These are phyloP conservation scores for Backusella macrospora DNA, from an alignment of 192 early-diverging fungal genomes.

Conservation along the genomic window DNA sequence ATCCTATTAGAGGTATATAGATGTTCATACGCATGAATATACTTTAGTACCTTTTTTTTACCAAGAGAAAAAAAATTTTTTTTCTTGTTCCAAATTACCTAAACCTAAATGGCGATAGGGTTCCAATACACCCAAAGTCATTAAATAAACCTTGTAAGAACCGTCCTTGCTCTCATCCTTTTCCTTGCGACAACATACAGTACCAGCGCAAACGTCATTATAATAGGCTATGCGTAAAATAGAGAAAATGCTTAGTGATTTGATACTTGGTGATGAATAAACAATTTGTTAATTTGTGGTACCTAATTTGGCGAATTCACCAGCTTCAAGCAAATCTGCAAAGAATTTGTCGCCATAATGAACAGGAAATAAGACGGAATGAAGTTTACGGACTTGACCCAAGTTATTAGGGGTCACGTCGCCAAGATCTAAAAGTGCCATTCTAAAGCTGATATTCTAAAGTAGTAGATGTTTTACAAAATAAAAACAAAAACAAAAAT, in stretches of 20 bases:
- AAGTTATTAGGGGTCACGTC: slow-evolving; percentile 65
- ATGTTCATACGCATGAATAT: neutral
- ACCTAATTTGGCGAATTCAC: slow-evolving; percentile 74
- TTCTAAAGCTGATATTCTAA: neutral
- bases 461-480: neutral
- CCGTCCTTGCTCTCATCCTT: slow-evolving; percentile 39
- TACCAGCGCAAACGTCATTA: slow-evolving; percentile 74
- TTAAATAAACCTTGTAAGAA: slow-evolving; percentile 73
- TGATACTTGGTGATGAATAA: neutral
- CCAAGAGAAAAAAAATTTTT: neutral
- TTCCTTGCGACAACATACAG: slow-evolving; percentile 83
- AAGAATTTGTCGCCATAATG: slow-evolving; percentile 81
- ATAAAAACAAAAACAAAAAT: neutral
- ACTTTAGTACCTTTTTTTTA: neutral
- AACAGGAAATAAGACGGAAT: slow-evolving; percentile 86
- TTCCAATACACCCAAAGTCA: slow-evolving; percentile 90
- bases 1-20: slow-evolving; percentile 44
- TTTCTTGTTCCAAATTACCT: slow-evolving; percentile 48
- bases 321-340: slow-evolving; percentile 65
- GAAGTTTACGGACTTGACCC: slow-evolving; percentile 70
- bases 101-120: slow-evolving; percentile 82
- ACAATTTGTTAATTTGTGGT: slow-evolving; percentile 8
- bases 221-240: slow-evolving; percentile 56
- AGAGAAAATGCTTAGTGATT: neutral
- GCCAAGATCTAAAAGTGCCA: slow-evolving; percentile 39